phyloP scores from a whole-genome alignment of 176 grass and related monocot genomes.

The Ensete ventricosum region DNA sequence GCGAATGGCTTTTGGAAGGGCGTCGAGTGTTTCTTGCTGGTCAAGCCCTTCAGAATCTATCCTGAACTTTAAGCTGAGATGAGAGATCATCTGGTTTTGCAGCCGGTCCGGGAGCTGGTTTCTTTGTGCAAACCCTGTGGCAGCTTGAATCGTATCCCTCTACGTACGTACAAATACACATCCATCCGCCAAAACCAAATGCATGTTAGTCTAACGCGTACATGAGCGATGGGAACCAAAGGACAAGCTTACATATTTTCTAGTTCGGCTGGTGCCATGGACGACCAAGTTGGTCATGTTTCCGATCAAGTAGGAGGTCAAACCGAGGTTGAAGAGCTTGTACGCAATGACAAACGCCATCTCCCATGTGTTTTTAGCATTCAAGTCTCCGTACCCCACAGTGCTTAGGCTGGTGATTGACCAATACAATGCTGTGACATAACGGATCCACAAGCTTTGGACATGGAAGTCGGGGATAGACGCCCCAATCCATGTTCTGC shows the following conservation, averaged over 20 bases:
- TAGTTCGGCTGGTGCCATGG: constrained; percentile 72
- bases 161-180: constrained; percentile 16
- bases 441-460: constrained; percentile 46
- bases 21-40: constrained; percentile 84
- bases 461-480: constrained; percentile 62
- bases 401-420: constrained; percentile 93
- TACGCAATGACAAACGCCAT: constrained; percentile 80
- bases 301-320: constrained; percentile 92
- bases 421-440: constrained; percentile 85
- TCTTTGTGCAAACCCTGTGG: constrained; percentile 66
- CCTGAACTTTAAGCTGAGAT: constrained; percentile 83
- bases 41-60: constrained; percentile 96
- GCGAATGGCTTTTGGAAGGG: constrained; percentile 75
- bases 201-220: no score
- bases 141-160: constrained; percentile 93
- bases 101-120: constrained; percentile 65
- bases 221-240: no score
- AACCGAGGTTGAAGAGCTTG: constrained; percentile 91
- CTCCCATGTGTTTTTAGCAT: constrained; percentile 66
- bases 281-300: constrained; percentile 98
- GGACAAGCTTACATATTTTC: constrained; percentile 60
- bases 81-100: constrained; percentile 93
- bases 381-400: constrained; percentile 86
- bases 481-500: constrained; percentile 60
- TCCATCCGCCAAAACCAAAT: neutral